Percentiles rank a stretch among this genome's conserved stretches.
phyloP scores from a whole-genome alignment of 768 basidiomycete species.

The Leccinum longicurvipes region DNA sequence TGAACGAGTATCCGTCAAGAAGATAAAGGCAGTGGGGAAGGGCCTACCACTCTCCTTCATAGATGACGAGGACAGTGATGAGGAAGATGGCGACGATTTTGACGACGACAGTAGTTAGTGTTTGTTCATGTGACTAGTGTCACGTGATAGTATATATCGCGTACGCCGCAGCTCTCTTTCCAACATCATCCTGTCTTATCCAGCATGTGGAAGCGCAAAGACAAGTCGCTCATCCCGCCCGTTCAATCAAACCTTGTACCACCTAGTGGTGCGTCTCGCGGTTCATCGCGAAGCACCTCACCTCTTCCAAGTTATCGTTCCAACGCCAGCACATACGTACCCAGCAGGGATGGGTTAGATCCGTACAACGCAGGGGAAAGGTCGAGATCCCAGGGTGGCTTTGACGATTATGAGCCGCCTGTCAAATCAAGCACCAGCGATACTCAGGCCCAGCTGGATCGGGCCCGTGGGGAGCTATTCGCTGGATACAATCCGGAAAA shows the following conservation, averaged over 20 bases:
- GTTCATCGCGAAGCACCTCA: constrained; percentile 34
- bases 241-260: constrained; percentile 38
- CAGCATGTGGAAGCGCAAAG: constrained; percentile 54
- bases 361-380: constrained; percentile 39
- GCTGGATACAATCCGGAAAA: constrained; percentile 66
- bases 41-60: constrained; percentile 50
- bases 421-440: constrained; percentile 12
- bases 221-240: constrained; percentile 67
- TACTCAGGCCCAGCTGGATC: constrained; percentile 49
- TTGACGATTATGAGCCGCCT: constrained; percentile 25
- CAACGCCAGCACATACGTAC: constrained; percentile 58
- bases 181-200: not conserved
- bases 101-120: constrained; percentile 26
- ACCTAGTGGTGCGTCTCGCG: constrained; percentile 23
- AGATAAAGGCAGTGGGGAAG: constrained; percentile 71
- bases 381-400: constrained; percentile 24
- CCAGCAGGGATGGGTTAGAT: constrained; percentile 64
- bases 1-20: constrained; percentile 78
- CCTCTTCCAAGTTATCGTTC: constrained; percentile 46
- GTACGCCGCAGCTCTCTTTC: not conserved
- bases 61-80: constrained; percentile 32
- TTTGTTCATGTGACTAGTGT: not conserved
- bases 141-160: constrained; percentile 8
- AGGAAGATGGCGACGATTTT: constrained; percentile 37
- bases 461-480: constrained; percentile 72